Evolutionary conservation across 371 early-diverging fungal genomes (phyloP), one percentile per base, ranked within the genome.

Genomic region (Polyrhizophydium stewartii): DNA sequence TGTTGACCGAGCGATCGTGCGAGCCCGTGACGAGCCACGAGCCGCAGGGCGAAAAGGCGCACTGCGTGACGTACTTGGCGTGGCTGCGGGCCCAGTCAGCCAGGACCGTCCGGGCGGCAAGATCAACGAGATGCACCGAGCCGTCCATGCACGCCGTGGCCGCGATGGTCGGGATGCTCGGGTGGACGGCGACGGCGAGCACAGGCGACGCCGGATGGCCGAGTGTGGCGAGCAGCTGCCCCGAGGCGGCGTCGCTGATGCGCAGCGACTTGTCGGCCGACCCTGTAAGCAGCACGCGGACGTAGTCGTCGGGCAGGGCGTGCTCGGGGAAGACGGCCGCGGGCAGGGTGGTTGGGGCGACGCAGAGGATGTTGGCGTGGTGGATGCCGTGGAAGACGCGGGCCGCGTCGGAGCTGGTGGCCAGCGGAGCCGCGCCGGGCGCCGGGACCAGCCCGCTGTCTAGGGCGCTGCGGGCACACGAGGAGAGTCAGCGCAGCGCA

Each of bases 91-190:
- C 86, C 22, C 67, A 72, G 59, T 85, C 37, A 5, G 12, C 16
- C 12, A 51, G 21, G 10, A 24, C 3, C 43, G 43, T 43, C 12
- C 43, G 12, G 33, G 79, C 64, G 10, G 77, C 61, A 5, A 85
- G 73, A 62, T 91, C 82, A n/a, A 82, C 76, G n/a, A 89, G 65
- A 13, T 74, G 77, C 41, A 65, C 66, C 13, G 83, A 72, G 40
- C 85, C 84, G 68, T 92, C 91, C 91, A 92, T 90, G 17, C 88
- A 80, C 0, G 82, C 79, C 0, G 85, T 84, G 32, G 86, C 58
- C 75, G 88, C 71, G n/a, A 86, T 49, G 41, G 76, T 68, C 6
- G 83, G 69, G 25, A 69, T 58, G 7, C 43, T 41, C 9, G 89
- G 92, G 67, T 89, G 87, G 49, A 86, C 79, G 41, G 85, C 85